Conservation (phyloP, 352 stramenopile genomes). For the Globisporangium megalacanthum region DNA sequence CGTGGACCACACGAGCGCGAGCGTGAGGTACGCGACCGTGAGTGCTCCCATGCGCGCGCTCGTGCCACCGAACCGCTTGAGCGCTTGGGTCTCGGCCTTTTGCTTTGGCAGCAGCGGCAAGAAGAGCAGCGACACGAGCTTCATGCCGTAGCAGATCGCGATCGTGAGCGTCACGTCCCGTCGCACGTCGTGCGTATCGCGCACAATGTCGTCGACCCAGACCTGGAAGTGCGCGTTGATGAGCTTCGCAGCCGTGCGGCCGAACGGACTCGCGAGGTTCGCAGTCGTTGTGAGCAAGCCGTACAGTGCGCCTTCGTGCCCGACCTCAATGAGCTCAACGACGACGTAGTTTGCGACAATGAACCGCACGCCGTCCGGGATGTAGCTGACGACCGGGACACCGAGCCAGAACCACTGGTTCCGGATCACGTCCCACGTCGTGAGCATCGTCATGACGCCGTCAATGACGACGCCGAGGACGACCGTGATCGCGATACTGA, state of each 20-base stretch:
- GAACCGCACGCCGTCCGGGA: conserved; percentile 34
- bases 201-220: conserved; percentile 28
- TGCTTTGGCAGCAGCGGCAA: conserved; percentile 17
- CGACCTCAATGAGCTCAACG: conserved; percentile 41
- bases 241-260: conserved; percentile 30
- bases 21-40: conserved; percentile 15
- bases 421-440: conserved; percentile 30
- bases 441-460: conserved; percentile 18
- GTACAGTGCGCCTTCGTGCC: conserved; percentile 40
- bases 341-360: conserved; percentile 38
- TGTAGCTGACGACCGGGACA: conserved; percentile 25
- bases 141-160: conserved; percentile 1
- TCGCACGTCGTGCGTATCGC: conserved; percentile 29
- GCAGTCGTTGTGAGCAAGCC: conserved; percentile 33
- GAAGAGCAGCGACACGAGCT: conserved; percentile 17
- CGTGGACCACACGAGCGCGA: conserved; percentile 22
- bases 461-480: conserved; percentile 10
- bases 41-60: conserved; percentile 23
- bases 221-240: conserved; percentile 28
- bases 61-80: conserved; percentile 18
- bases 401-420: conserved; percentile 45
- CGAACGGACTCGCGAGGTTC: conserved; percentile 33
- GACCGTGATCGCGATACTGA: conserved; percentile 18
- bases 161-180: background rate
- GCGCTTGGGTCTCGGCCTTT: conserved; percentile 14